Conservation (phyloP, 805 yeast genomes). For the Kregervanrija delftensis region DNA sequence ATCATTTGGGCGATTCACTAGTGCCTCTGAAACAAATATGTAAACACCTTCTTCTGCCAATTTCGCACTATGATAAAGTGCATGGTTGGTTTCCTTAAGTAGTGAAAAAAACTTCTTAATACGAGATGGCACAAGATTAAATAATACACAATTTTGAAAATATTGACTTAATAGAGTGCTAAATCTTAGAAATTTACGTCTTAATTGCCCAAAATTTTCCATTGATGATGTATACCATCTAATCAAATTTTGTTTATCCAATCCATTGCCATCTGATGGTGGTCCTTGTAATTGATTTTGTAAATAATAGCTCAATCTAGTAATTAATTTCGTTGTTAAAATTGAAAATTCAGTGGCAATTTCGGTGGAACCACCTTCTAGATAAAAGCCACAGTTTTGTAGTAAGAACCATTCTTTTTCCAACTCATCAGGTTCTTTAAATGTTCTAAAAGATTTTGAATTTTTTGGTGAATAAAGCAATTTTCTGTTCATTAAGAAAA, state of each 20-base stretch:
- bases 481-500: conserved; percentile 67
- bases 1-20: conserved; percentile 35
- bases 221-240: conserved; percentile 65
- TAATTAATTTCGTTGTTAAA: conserved; percentile 42
- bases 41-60: conserved; percentile 73
- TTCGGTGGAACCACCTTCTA: conserved; percentile 75
- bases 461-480: conserved; percentile 59
- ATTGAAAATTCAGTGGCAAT: conserved; percentile 71
- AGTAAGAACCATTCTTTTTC: conserved; percentile 77
- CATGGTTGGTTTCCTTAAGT: conserved; percentile 64
- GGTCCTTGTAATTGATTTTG: conserved; percentile 68
- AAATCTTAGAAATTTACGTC: conserved; percentile 79
- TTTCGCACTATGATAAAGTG: conserved; percentile 60
- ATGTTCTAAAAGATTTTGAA: conserved; percentile 62
- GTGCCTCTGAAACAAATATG: conserved; percentile 64
- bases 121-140: conserved; percentile 44
- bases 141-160: conserved; percentile 67
- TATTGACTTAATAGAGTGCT: conserved; percentile 58
- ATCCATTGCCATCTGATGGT: conserved; percentile 28
- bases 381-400: conserved; percentile 66
- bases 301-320: conserved; percentile 62
- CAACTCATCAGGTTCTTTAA: conserved; percentile 86
- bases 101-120: conserved; percentile 46
- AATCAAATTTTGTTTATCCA: conserved; percentile 35
- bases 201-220: conserved; percentile 66